phyloP scores from a whole-genome alignment of 495 filamentous ascomycete species.

The Chaetomium tenue region DNA sequence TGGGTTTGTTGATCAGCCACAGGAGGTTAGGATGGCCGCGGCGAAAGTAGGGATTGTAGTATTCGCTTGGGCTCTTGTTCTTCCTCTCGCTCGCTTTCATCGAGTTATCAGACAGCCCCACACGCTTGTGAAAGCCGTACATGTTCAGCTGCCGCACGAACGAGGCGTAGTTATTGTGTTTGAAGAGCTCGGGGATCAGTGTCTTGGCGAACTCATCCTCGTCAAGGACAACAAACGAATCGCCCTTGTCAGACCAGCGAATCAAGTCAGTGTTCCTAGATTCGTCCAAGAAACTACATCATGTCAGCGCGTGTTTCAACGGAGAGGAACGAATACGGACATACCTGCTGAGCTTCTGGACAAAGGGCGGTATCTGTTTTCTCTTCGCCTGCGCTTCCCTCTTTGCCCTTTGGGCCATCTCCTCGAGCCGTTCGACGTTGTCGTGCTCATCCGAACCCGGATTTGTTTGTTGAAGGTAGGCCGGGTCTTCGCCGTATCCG shows the following conservation, averaged over 20 bases:
- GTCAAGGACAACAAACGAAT: slow-evolving; percentile 94
- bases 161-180: slow-evolving; percentile 98
- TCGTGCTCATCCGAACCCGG: slow-evolving; percentile 57
- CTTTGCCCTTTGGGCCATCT: slow-evolving; percentile 72
- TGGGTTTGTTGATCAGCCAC: slow-evolving; percentile 98
- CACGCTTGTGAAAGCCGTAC: slow-evolving; percentile 99
- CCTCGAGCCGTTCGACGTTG: slow-evolving; percentile 72
- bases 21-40: slow-evolving; percentile 88
- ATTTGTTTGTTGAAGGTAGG: slow-evolving; percentile 37
- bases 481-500: slow-evolving; percentile 49
- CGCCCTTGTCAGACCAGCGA: slow-evolving; percentile 93
- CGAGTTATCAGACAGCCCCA: slow-evolving; percentile 93
- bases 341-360: slow-evolving; percentile 97
- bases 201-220: slow-evolving; percentile 99
- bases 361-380: slow-evolving; percentile 95
- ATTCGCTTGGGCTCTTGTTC: slow-evolving; percentile 97
- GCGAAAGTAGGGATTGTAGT: slow-evolving; percentile 94
- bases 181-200: slow-evolving; percentile 94
- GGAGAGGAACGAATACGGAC: not conserved
- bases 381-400: slow-evolving; percentile 78
- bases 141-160: slow-evolving; percentile 98
- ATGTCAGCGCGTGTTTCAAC: not conserved
- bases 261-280: slow-evolving; percentile 90
- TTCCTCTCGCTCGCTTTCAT: slow-evolving; percentile 96
- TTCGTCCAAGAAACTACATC: slow-evolving; percentile 81